phyloP scores from a whole-genome alignment of 1,139 yeast species.

The Zhuliangozyma blackwelliae region DNA sequence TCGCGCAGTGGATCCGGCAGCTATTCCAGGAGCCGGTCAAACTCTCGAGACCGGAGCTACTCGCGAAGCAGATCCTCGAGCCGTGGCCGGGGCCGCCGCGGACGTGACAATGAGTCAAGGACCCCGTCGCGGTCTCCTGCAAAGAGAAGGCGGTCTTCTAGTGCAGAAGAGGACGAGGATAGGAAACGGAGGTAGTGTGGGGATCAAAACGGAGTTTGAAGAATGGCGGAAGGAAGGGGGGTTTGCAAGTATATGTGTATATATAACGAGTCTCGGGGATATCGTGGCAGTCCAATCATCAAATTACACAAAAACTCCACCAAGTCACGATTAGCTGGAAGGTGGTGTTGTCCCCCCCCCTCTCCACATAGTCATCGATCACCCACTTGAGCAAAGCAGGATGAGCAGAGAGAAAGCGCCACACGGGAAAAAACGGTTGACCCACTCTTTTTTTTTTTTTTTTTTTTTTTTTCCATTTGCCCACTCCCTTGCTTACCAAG shows the following conservation, averaged over 20 bases:
- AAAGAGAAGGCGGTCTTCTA: too few species aligned
- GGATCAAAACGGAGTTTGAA: too few species aligned
- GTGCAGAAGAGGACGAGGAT: too few species aligned
- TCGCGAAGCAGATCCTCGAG: conserved; percentile 13
- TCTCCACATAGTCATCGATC: too few species aligned
- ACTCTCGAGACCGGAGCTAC: conserved; percentile 14
- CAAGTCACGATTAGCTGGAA: too few species aligned
- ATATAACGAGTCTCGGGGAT: neutral
- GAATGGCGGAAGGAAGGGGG: too few species aligned
- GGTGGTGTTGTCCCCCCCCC: neutral
- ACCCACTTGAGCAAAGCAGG: too few species aligned
- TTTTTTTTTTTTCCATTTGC: too few species aligned
- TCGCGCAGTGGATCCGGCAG: conserved; percentile 12
- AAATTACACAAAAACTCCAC: conserved; percentile 1
- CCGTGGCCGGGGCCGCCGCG: conserved; percentile 4
- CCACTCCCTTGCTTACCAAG: too few species aligned
- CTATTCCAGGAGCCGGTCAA: conserved; percentile 10
- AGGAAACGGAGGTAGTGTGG: too few species aligned
- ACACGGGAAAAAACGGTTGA: neutral
- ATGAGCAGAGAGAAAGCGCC: neutral
- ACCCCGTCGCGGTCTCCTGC: conserved; percentile 8
- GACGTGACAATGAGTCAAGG: conserved; percentile 6
- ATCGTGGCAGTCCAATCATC: neutral
- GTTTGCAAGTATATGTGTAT: neutral
- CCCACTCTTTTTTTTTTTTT: neutral